phyloP scores from a whole-genome alignment of 2,329 filamentous ascomycete genomes.

The Akanthomyces uredinophilus region DNA sequence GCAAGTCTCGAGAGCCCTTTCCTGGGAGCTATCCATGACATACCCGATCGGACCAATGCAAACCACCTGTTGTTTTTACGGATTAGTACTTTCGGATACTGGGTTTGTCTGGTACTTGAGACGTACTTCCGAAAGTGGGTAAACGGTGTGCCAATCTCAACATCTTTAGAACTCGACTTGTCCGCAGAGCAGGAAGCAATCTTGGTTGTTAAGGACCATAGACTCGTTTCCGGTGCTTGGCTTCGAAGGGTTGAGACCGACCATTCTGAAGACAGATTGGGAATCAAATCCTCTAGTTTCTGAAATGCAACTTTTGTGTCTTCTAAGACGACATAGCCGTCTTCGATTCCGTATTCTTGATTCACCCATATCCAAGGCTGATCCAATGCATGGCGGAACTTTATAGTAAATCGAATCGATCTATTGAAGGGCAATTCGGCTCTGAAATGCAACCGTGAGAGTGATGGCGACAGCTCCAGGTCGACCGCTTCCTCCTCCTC shows the following conservation, averaged over 20 bases:
- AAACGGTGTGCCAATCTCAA: constrained; percentile 60
- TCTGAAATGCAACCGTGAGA: constrained; percentile 48
- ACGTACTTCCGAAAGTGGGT: constrained; percentile 46
- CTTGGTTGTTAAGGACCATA: constrained; percentile 62
- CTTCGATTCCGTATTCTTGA: constrained; percentile 56
- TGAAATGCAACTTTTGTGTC: constrained; percentile 26
- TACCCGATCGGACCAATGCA: constrained; percentile 71
- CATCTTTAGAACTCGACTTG: constrained; percentile 50
- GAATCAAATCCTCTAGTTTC: constrained; percentile 51
- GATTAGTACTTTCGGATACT: neutral
- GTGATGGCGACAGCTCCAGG: constrained; percentile 33
- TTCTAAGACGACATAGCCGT: constrained; percentile 56
- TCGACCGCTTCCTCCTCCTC: constrained; percentile 37
- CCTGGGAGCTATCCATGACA: constrained; percentile 82
- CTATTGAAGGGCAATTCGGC: constrained; percentile 42
- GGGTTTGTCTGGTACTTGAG: neutral
- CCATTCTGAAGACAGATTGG: constrained; percentile 52
- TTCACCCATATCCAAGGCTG: constrained; percentile 66
- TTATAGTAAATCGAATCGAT: constrained; percentile 62
- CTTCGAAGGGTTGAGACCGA: constrained; percentile 50
- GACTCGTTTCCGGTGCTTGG: constrained; percentile 61
- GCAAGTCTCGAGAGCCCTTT: constrained; percentile 66
- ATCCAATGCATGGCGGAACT: constrained; percentile 51
- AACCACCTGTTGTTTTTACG: constrained; percentile 64
- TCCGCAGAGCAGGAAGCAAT: constrained; percentile 53